Conservation (phyloP, 2,329 filamentous ascomycete species). For the Hymenotorrendiella dingleyae region DNA sequence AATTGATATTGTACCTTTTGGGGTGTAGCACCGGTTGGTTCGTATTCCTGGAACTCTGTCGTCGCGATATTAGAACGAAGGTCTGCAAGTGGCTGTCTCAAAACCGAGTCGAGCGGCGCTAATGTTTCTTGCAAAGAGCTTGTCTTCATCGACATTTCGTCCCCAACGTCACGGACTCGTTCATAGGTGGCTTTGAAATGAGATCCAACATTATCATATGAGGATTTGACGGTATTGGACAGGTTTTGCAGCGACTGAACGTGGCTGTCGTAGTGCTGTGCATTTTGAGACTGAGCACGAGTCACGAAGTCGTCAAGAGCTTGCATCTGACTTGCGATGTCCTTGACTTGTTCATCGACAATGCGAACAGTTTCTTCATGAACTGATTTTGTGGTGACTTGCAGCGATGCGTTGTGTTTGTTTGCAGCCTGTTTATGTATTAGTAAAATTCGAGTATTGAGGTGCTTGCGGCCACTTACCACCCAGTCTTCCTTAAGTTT, state of each 20-base stretch:
- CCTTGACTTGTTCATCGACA: slow-evolving; percentile 81
- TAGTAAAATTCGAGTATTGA: slow-evolving; percentile 4
- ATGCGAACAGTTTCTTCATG: slow-evolving; percentile 87
- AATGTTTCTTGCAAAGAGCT: slow-evolving; percentile 53
- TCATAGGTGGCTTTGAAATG: slow-evolving; percentile 65
- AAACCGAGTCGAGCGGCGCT: slow-evolving; percentile 50
- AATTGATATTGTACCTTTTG: slow-evolving; percentile 77
- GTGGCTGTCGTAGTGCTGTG: slow-evolving; percentile 67
- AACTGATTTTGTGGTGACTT: slow-evolving; percentile 76
- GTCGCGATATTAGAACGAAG: slow-evolving; percentile 64
- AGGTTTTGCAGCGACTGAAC: slow-evolving; percentile 59
- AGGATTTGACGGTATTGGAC: slow-evolving; percentile 62
- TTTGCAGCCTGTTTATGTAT: slow-evolving; percentile 53
- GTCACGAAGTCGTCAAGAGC: slow-evolving; percentile 87
- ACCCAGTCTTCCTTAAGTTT: slow-evolving; percentile 85
- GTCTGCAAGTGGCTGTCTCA: slow-evolving; percentile 64
- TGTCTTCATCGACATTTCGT: slow-evolving; percentile 59
- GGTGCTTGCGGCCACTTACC: slow-evolving; percentile 41
- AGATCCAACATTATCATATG: slow-evolving; percentile 63
- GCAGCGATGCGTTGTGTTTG: slow-evolving; percentile 75
- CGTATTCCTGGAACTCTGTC: slow-evolving; percentile 70
- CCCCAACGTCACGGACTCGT: slow-evolving; percentile 62
- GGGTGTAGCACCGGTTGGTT: slow-evolving; percentile 79
- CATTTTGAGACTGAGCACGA: slow-evolving; percentile 74
- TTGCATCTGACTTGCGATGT: slow-evolving; percentile 83